Base-by-base conservation (phyloP, 1,284 basidiomycete species). In the Tetrapyrgos nigripes region DNA sequence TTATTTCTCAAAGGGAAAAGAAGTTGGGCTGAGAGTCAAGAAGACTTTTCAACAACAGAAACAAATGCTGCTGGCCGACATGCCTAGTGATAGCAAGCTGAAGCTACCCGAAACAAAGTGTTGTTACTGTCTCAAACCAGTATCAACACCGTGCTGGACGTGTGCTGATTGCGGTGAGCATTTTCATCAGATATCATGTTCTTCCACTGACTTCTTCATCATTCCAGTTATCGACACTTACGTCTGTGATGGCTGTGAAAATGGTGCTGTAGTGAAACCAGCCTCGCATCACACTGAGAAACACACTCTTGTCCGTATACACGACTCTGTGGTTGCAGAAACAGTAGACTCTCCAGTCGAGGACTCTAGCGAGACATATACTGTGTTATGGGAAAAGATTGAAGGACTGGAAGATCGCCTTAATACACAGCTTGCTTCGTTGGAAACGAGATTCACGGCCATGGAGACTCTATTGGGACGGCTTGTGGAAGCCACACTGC, bases 1-100 rank as follows among this genome's bases (percentile, higher is more conserved):
- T n/a, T 64, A 35, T 62, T 9, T 29, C 62, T 62, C 1, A 58
- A 66, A 40, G 40, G 67, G 66, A 6, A 55, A 57, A 14, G 44
- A 46, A 31, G 11, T 37, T 6, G 31, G 46, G 24, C 31, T 6
- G 43, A 43, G 33, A 45, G 37, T n/a, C 4, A 40, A 40, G 37
- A 11, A 17, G 37, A n/a, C 37, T 5, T 40, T 40, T 17, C 37
- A 40, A n/a, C 37, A 4, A n/a, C 13, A 40, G 37, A n/a, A 40
- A n/a, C 13, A 40, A 40, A 9, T 40, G 4, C 6, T 40, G 17
- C 5, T 40, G 13, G 19, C 13, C 19, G 17, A n/a, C 17, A n/a
- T n/a, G n/a, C n/a, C n/a, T n/a, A 40, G 19, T 40, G 37, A 17
- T 17, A 6, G 17, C 14, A 11, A 46, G 26, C 17, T 19, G 11